A percentile compares a stretch with the other conserved stretches of the same genome.
These are phyloP conservation scores for Neckera pumila DNA, from an alignment of 225 moss, liverwort and hornwort genomes.

Conservation along the genomic window DNA sequence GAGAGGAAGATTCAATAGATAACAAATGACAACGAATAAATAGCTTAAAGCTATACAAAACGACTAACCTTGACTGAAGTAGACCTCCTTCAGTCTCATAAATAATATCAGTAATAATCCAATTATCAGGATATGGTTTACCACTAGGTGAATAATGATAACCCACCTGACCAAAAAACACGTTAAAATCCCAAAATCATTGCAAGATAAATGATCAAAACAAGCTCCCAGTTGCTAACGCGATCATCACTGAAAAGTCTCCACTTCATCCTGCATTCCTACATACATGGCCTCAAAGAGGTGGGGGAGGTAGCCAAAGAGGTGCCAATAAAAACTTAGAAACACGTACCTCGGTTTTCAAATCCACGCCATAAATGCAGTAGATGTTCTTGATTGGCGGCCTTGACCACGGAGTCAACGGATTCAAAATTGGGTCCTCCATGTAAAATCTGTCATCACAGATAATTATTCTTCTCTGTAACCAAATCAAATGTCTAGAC, in stretches of 20 bases:
- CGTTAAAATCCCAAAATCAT: not conserved
- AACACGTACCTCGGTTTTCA: slow-evolving; percentile 79
- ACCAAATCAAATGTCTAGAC: not conserved
- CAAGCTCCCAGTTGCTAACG: not conserved
- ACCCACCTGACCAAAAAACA: slow-evolving; percentile 46
- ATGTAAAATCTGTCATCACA: slow-evolving; percentile 60
- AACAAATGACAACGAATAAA: not conserved
- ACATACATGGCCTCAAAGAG: not conserved
- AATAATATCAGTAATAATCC: slow-evolving; percentile 74
- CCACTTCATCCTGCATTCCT: not conserved
- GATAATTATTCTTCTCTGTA: not conserved
- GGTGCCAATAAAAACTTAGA: not conserved
- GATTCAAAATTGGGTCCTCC: slow-evolving; percentile 91
- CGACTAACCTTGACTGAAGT: slow-evolving; percentile 61
- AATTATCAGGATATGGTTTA: slow-evolving; percentile 91
- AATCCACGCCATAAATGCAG: slow-evolving; percentile 90
- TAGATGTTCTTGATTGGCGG: slow-evolving; percentile 97
- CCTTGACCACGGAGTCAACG: slow-evolving; percentile 93
- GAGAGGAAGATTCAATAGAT: not conserved
- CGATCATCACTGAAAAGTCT: not conserved
- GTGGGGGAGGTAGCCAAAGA: not conserved
- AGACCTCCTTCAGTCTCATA: slow-evolving; percentile 88
- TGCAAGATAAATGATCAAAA: not conserved
- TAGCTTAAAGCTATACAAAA: not conserved
- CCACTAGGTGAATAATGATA: slow-evolving; percentile 91